A percentile compares a stretch with the other conserved stretches of the same genome.
Conservation (phyloP, 2,329 filamentous ascomycete genomes). For the Geosmithia putterillii region DNA sequence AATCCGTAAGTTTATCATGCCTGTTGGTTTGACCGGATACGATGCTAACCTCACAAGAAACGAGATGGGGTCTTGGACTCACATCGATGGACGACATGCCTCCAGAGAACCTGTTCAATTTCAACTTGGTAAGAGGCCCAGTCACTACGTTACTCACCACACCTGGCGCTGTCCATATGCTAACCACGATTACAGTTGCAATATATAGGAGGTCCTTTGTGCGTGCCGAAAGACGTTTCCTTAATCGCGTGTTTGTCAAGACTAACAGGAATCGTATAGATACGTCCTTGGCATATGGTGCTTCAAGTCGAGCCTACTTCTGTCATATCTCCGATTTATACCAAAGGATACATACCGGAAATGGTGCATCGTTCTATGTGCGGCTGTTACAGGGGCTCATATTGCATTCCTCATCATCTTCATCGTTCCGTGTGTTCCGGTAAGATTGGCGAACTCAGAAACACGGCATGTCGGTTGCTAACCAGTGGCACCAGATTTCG, state of each 20-base stretch:
- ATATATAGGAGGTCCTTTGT: constrained; percentile 29
- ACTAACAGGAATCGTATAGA: constrained; percentile 9
- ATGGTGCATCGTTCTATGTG: constrained; percentile 18
- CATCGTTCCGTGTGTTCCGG: constrained; percentile 22
- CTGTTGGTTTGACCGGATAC: neutral
- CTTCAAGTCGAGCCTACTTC: constrained; percentile 32
- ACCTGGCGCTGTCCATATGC: too few species aligned
- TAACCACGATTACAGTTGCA: constrained; percentile 13
- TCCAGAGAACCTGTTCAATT: constrained; percentile 20
- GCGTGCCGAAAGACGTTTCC: constrained; percentile 4
- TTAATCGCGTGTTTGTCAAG: neutral
- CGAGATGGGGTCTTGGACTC: constrained; percentile 29
- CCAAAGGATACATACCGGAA: constrained; percentile 20
- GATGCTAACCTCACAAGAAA: constrained; percentile 15
- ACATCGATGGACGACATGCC: constrained; percentile 21
- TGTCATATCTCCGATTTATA: constrained; percentile 31
- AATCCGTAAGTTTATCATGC: neutral
- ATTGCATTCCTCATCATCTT: constrained; percentile 22
- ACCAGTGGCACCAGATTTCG: constrained; percentile 6
- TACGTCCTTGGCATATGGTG: constrained; percentile 28
- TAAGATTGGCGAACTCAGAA: constrained; percentile 3
- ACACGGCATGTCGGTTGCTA: neutral
- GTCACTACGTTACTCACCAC: too few species aligned
- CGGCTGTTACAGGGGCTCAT: constrained; percentile 23
- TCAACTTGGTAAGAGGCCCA: constrained; percentile 17